Percentiles rank a stretch among this genome's conserved stretches.
Evolutionary conservation across 2,329 filamentous ascomycete genomes (phyloP).

Genomic region (Pseudogymnoascus pannorum): DNA sequence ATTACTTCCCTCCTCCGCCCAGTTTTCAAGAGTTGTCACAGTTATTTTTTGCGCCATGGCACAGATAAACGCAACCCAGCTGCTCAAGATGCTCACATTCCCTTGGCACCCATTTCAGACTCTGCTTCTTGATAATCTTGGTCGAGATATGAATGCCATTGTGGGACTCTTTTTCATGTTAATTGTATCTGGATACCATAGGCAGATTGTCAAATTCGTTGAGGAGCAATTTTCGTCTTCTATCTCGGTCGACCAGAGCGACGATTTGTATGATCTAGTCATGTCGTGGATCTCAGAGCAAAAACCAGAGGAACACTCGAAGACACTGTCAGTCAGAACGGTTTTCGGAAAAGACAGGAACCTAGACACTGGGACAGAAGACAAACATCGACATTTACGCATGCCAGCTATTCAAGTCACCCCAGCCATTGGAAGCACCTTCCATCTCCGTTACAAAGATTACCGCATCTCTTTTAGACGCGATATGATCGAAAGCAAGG

Average conservation of each 20-base stretch:
- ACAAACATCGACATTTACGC: background rate
- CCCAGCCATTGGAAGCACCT: background rate
- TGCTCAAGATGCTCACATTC: background rate
- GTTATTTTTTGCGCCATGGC: background rate
- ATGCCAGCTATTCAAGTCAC: background rate
- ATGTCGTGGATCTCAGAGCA: slow-evolving; percentile 35
- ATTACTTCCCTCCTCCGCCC: background rate
- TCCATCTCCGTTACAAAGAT: slow-evolving; percentile 78
- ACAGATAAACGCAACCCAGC: background rate
- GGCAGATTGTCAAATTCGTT: background rate
- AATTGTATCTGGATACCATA: background rate
- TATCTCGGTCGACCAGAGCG: slow-evolving; percentile 57
- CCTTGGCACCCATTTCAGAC: background rate
- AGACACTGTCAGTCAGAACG: background rate
- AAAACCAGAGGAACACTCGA: background rate
- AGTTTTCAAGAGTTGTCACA: background rate
- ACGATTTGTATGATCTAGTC: slow-evolving; percentile 39
- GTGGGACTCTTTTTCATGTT: background rate
- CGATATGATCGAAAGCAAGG: background rate
- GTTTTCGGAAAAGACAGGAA: background rate
- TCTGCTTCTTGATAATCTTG: background rate
- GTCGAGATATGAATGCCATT: background rate
- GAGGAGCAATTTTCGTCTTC: slow-evolving; percentile 29
- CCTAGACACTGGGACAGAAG: background rate
- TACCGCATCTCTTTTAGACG: slow-evolving; percentile 54